Conservation (phyloP, 2,329 filamentous ascomycete species). For the Coniochaeta prunicola region DNA sequence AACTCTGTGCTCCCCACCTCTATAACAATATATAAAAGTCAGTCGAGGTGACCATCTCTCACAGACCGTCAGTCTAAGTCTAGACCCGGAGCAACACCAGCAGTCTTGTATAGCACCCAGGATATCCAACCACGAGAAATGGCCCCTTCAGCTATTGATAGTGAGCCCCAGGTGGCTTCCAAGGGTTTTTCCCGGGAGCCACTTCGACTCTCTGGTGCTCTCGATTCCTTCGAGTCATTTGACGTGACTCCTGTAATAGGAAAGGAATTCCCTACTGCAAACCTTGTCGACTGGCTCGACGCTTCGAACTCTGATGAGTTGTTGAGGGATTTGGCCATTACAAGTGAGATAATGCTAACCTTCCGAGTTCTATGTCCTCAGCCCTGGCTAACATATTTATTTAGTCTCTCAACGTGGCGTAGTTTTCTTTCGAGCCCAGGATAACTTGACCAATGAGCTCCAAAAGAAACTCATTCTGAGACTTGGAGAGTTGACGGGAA, state of each 20-base stretch:
- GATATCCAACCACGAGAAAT: slow-evolving; percentile 6
- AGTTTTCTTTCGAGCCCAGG: slow-evolving; percentile 57
- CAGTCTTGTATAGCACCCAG: not conserved
- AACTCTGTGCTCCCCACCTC: not conserved
- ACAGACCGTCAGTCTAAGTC: not conserved
- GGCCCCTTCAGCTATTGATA: slow-evolving; percentile 17
- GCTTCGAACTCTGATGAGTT: slow-evolving; percentile 56
- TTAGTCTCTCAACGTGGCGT: slow-evolving; percentile 56
- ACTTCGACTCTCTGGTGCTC: slow-evolving; percentile 39
- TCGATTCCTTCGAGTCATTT: slow-evolving; percentile 45
- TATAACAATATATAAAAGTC: not conserved
- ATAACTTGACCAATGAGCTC: slow-evolving; percentile 47
- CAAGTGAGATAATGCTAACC: slow-evolving; percentile 34
- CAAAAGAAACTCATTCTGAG: slow-evolving; percentile 53
- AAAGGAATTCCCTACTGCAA: slow-evolving; percentile 50
- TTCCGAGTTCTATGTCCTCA: not conserved
- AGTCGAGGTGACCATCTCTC: not conserved
- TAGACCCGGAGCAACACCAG: not conserved
- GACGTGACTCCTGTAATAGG: slow-evolving; percentile 58
- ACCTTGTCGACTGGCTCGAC: slow-evolving; percentile 53
- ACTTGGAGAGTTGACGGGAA: slow-evolving; percentile 52
- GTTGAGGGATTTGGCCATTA: slow-evolving; percentile 60
- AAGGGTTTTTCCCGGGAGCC: slow-evolving; percentile 19
- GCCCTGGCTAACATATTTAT: not conserved
- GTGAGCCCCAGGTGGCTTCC: not conserved